Percentiles rank a stretch among this genome's conserved stretches.
phyloP scores from a whole-genome alignment of 495 filamentous ascomycete genomes.

The Podospora pseudoanserina region DNA sequence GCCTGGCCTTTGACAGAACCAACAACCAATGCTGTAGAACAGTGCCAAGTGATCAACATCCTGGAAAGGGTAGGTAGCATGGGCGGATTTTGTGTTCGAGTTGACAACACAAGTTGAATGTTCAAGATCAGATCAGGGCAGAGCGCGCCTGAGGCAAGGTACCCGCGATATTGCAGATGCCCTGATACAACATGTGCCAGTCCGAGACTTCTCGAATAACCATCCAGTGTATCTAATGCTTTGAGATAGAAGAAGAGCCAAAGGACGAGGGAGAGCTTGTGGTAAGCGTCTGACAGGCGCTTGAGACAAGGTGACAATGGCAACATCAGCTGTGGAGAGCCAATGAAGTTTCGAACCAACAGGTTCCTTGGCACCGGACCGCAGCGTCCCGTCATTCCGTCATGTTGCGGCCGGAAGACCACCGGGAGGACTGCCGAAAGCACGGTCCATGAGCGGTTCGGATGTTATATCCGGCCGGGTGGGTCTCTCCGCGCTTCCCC shows the following conservation, averaged over 20 bases:
- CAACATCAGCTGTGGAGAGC: too few species aligned
- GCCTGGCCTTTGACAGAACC: not conserved
- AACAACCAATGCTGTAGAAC: not conserved
- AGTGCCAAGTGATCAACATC: not conserved
- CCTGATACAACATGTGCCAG: not conserved
- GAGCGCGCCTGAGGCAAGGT: not conserved
- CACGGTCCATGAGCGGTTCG: not conserved
- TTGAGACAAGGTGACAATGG: too few species aligned
- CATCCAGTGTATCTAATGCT: too few species aligned
- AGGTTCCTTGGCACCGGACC: not conserved
- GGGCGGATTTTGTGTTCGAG: not conserved
- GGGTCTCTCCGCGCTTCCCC: not conserved
- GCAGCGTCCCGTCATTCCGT: not conserved
- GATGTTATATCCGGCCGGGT: not conserved
- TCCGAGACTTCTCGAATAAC: too few species aligned
- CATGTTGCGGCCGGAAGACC: conserved; percentile 1
- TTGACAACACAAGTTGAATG: not conserved
- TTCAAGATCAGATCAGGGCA: not conserved
- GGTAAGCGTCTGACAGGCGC: too few species aligned
- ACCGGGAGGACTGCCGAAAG: not conserved
- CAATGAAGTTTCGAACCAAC: not conserved
- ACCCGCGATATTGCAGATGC: not conserved
- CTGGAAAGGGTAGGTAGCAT: not conserved
- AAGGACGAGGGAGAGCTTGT: too few species aligned
- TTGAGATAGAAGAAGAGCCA: too few species aligned